phyloP scores from a whole-genome alignment of 768 basidiomycete species.

The Fistulinella prunicolor region DNA sequence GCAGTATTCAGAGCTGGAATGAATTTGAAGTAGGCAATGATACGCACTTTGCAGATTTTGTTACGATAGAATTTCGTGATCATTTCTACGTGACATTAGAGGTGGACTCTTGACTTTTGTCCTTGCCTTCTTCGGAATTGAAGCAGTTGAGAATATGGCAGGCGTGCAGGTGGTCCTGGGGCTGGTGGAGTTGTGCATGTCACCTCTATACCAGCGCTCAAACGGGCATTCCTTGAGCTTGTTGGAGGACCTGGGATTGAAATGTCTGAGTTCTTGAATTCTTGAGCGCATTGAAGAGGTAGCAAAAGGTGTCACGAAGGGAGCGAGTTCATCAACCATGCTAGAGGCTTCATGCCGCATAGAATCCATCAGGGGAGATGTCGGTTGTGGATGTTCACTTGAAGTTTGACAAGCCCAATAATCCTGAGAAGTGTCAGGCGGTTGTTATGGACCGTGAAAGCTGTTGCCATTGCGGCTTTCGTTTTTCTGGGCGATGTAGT shows the following conservation, averaged over 20 bases:
- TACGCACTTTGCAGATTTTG: too few relatives aligned
- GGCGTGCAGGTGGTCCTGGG: constrained; percentile 25
- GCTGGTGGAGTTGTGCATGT: constrained; percentile 52
- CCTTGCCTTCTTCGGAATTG: too few relatives aligned
- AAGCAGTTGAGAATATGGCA: too few relatives aligned
- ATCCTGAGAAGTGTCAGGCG: constrained; percentile 29
- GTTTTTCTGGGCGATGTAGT: too few relatives aligned
- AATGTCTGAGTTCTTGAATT: constrained; percentile 30
- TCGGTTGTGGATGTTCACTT: constrained; percentile 28
- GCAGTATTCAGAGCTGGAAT: too few relatives aligned
- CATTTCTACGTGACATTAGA: too few relatives aligned
- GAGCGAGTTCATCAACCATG: constrained; percentile 62
- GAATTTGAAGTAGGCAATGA: too few relatives aligned
- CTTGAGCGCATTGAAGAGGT: constrained; percentile 42
- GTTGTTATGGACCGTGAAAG: constrained; percentile 23
- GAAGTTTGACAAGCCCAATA: constrained; percentile 30
- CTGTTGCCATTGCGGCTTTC: constrained; percentile 34
- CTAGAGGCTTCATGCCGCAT: constrained; percentile 42
- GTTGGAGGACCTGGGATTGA: constrained; percentile 52
- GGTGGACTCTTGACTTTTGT: too few relatives aligned
- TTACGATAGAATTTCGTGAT: too few relatives aligned
- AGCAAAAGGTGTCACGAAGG: constrained; percentile 48
- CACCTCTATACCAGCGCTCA: constrained; percentile 89
- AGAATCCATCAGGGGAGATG: constrained; percentile 33
- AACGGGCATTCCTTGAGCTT: constrained; percentile 83